A percentile compares a stretch with the other conserved stretches of the same genome.
These are phyloP conservation scores for Perkinsus olseni DNA, from an alignment of 169 alveolate species.

Conservation along the genomic window DNA sequence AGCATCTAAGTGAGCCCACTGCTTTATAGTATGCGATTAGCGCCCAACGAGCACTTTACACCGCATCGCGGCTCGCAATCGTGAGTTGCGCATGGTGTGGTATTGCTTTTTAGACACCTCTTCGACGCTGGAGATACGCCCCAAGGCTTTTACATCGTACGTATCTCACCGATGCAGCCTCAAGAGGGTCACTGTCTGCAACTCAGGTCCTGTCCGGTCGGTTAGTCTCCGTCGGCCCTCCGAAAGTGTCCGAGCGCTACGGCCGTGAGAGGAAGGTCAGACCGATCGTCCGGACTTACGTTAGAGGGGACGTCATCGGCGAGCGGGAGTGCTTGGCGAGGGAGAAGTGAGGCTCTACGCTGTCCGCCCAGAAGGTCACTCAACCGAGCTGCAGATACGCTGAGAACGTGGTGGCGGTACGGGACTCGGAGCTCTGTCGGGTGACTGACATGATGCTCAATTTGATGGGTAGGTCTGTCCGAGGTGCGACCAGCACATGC, in stretches of 20 bases:
- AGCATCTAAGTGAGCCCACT: background rate
- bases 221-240: background rate
- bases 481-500: background rate
- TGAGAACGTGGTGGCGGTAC: background rate
- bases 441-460: background rate
- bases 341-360: background rate
- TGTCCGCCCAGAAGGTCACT: too few species aligned
- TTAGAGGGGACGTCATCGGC: background rate
- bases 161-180: background rate
- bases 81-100: background rate
- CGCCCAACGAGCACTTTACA: too few species aligned
- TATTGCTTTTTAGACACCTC: background rate
- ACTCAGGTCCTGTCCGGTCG: background rate
- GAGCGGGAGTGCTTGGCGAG: background rate
- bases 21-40: too few species aligned
- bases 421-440: background rate
- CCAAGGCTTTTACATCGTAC: background rate
- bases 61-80: too few species aligned
- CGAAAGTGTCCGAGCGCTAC: background rate
- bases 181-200: background rate
- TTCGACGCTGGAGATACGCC: background rate
- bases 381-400: background rate
- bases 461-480: background rate
- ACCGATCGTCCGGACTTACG: background rate
- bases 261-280: background rate